phyloP scores from a whole-genome alignment of 2,329 filamentous ascomycete species.

The Aspergillus quadricinctus region DNA sequence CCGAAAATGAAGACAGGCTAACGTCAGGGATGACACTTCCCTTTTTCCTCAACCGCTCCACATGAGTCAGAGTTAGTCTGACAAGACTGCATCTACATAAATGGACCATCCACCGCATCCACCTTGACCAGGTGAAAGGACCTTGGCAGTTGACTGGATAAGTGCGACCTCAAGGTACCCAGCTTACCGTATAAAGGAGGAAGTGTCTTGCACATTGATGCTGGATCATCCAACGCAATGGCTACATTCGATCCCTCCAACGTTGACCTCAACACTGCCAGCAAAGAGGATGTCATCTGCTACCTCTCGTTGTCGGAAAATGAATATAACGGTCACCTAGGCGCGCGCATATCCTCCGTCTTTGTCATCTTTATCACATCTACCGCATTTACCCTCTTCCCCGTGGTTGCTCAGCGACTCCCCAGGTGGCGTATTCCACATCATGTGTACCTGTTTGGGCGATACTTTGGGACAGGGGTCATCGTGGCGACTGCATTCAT shows the following conservation, averaged over 20 bases:
- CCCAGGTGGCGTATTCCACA: constrained; percentile 37
- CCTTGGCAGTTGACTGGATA: not conserved
- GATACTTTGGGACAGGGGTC: constrained; percentile 46
- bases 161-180: not conserved
- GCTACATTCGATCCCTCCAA: constrained; percentile 34
- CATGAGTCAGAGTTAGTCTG: too few species aligned
- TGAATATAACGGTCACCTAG: constrained; percentile 51
- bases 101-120: not conserved
- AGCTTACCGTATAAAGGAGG: not conserved
- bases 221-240: constrained; percentile 8
- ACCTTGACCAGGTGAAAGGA: not conserved
- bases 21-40: too few species aligned
- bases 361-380: constrained; percentile 45
- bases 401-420: constrained; percentile 42
- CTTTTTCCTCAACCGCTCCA: not conserved
- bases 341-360: constrained; percentile 40
- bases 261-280: constrained; percentile 43
- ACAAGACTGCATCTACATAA: not conserved
- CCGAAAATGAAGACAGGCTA: too few species aligned
- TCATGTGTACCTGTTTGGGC: constrained; percentile 45
- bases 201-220: not conserved
- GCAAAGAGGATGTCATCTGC: constrained; percentile 47
- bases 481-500: constrained; percentile 47
- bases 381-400: constrained; percentile 42
- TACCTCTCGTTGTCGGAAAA: constrained; percentile 45